Evolutionary conservation across 768 basidiomycete species (phyloP).

Genomic region (Rubroboletus satanas): DNA sequence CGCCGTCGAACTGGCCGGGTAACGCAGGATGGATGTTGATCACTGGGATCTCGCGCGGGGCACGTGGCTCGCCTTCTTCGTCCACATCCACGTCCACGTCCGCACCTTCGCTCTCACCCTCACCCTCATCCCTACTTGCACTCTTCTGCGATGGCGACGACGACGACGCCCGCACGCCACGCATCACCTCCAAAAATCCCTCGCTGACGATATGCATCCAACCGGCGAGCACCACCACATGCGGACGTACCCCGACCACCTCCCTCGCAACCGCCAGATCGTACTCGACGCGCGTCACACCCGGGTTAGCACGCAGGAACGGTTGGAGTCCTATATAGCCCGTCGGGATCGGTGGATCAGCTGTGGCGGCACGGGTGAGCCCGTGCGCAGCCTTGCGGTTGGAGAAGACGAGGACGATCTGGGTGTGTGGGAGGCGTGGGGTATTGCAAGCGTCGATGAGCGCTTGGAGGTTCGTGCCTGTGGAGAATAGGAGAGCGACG

Average conservation of each 20-base stretch:
- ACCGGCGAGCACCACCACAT: slow-evolving; percentile 91
- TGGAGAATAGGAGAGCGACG: background rate
- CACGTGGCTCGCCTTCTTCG: slow-evolving; percentile 29
- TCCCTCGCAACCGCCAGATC: slow-evolving; percentile 75
- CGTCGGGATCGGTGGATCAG: slow-evolving; percentile 76
- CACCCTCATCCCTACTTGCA: background rate
- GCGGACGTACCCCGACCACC: slow-evolving; percentile 61
- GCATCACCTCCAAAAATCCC: slow-evolving; percentile 66
- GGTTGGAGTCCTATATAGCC: slow-evolving; percentile 81
- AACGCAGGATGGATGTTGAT: slow-evolving; percentile 97
- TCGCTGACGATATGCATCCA: slow-evolving; percentile 98
- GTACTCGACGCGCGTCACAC: slow-evolving; percentile 77
- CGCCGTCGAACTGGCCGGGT: slow-evolving; percentile 94
- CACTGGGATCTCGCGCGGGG: slow-evolving; percentile 56
- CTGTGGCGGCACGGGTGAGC: slow-evolving; percentile 69
- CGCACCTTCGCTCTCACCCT: background rate
- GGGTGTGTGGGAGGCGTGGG: slow-evolving; percentile 62
- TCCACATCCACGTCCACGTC: slow-evolving; percentile 14
- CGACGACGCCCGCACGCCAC: slow-evolving; percentile 34
- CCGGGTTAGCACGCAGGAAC: slow-evolving; percentile 69
- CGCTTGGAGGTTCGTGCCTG: slow-evolving; percentile 95
- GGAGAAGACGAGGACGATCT: slow-evolving; percentile 81
- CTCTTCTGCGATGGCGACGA: background rate
- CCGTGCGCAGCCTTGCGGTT: slow-evolving; percentile 92
- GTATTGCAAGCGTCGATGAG: slow-evolving; percentile 85